Evolutionary conservation across 2,329 filamentous ascomycete genomes (phyloP).

Genomic region (Cladosporium austrohemisphaericum): DNA sequence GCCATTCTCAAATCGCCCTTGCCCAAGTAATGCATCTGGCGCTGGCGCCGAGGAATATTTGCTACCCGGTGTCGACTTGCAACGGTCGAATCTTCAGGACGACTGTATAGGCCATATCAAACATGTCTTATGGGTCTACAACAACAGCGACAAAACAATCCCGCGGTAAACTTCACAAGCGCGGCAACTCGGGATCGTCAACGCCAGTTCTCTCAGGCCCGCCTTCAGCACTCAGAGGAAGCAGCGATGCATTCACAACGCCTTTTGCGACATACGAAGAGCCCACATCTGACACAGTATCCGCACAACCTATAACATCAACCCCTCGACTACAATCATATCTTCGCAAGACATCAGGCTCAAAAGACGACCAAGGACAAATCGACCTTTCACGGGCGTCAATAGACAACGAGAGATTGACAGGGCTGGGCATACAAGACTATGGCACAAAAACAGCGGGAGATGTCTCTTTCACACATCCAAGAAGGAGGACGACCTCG

Average conservation of each 20-base stretch:
- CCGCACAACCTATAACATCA: constrained; percentile 20
- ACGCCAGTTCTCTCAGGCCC: constrained; percentile 19
- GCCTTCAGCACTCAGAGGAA: constrained; percentile 23
- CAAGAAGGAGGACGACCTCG: constrained; percentile 36
- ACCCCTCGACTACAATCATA: constrained; percentile 53
- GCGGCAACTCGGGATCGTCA: constrained; percentile 27
- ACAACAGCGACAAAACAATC: constrained; percentile 6
- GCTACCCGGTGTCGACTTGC: background rate
- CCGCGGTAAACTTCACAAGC: constrained; percentile 30
- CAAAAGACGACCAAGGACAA: constrained; percentile 42
- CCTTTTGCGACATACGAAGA: constrained; percentile 32
- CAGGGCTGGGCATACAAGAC: constrained; percentile 54
- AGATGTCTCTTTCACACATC: constrained; percentile 42
- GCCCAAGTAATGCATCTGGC: constrained; percentile 9
- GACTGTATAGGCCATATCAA: background rate
- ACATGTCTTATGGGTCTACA: constrained; percentile 11
- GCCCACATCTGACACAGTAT: constrained; percentile 15
- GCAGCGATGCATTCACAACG: constrained; percentile 25
- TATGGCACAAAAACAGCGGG: constrained; percentile 36
- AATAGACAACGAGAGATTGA: constrained; percentile 50
- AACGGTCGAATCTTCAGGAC: background rate
- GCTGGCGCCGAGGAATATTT: constrained; percentile 11
- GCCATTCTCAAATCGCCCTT: background rate
- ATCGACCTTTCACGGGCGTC: constrained; percentile 55
- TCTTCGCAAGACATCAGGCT: constrained; percentile 50